These are phyloP conservation scores for Cyberlindnera misumaiensis DNA, from an alignment of 805 yeast species.

Conservation along the genomic window DNA sequence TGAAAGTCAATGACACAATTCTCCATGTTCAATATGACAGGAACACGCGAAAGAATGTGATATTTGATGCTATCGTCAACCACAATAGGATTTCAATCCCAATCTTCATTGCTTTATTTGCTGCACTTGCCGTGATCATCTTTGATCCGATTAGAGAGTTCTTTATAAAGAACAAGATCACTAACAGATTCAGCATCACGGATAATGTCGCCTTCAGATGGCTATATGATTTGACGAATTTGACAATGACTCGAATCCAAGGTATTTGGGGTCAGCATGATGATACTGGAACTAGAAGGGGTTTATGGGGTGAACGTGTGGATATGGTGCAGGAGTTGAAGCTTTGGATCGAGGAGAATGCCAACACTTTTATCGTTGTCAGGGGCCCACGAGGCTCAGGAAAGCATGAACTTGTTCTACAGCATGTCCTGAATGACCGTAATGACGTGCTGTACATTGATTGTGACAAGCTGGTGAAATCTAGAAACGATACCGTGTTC, in stretches of 20 bases:
- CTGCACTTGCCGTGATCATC: slow-evolving; percentile 74
- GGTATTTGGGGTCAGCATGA: slow-evolving; percentile 27
- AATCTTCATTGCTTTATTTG: slow-evolving; percentile 64
- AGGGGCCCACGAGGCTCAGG: slow-evolving; percentile 97
- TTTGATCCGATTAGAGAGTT: slow-evolving; percentile 92
- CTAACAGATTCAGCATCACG: slow-evolving; percentile 49
- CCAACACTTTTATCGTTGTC: slow-evolving; percentile 83
- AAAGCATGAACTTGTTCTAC: slow-evolving; percentile 69
- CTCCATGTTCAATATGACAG: slow-evolving; percentile 72
- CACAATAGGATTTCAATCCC: slow-evolving; percentile 87
- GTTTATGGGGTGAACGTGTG: slow-evolving; percentile 65
- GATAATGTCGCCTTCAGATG: slow-evolving; percentile 33
- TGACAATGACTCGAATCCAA: slow-evolving; percentile 30
- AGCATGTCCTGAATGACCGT: slow-evolving; percentile 55
- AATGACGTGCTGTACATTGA: slow-evolving; percentile 63
- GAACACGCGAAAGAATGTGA: slow-evolving; percentile 40
- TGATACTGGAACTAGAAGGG: slow-evolving; percentile 20
- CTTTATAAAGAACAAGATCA: slow-evolving; percentile 67
- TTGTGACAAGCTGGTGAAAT: slow-evolving; percentile 68
- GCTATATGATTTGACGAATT: slow-evolving; percentile 24
- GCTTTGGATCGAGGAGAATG: slow-evolving; percentile 80
- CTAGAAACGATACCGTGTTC: slow-evolving; percentile 67
- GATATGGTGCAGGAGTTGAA: slow-evolving; percentile 62
- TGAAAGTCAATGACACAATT: slow-evolving; percentile 52
- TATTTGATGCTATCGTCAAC: slow-evolving; percentile 52